Evolutionary conservation across 2,329 filamentous ascomycete genomes (phyloP), one percentile per base, ranked within the genome.

Genomic region (Fusarium piperis): DNA sequence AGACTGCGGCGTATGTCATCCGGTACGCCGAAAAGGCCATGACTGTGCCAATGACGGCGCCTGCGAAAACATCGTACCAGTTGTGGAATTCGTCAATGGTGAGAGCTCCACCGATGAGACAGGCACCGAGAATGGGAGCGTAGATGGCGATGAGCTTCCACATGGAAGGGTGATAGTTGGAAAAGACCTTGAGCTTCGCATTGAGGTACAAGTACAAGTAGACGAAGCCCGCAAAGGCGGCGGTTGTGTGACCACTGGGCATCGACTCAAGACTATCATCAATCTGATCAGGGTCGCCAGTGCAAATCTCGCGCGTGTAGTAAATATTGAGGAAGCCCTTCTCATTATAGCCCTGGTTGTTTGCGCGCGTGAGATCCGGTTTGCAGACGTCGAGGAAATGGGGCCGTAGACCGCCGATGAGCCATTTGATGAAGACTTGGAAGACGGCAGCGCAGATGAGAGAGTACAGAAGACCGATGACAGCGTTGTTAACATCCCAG

Each of bases 401-500:
- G 0, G 90, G 90, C 30, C 89, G 83, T 3, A 90, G 83, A 20
- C 90, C 90, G 6, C 90, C 91, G 52, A 92, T 88, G 7, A 92
- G 83, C 82, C 88, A 89, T 77, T 93, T 93, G 72, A 92, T 78
- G 72, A 89, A 86, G 68, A 92, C 89, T 72, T 92, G 90, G 76
- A 92, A 90, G n/a, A 91, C 88, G n/a, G 91, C 90, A 4, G 90
- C 90, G 7, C 86, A 84, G 80, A 93, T 92, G 69, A 93, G 85
- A 1, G 88, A 85, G 83, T 94, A 94, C 1, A 93, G 81, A 0
- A 94, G 86, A 15, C 92, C 92, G 53, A 93, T 85, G 55, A 90
- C 83, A 48, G 88, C 91, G 77, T 94, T 94, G 83, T 93, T 93
- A 76, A 89, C 83, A 62, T 91, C 90, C 90, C 89, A 91, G 82